Conservation (phyloP, 305 asterid species). For the Plantago lanceolata region DNA sequence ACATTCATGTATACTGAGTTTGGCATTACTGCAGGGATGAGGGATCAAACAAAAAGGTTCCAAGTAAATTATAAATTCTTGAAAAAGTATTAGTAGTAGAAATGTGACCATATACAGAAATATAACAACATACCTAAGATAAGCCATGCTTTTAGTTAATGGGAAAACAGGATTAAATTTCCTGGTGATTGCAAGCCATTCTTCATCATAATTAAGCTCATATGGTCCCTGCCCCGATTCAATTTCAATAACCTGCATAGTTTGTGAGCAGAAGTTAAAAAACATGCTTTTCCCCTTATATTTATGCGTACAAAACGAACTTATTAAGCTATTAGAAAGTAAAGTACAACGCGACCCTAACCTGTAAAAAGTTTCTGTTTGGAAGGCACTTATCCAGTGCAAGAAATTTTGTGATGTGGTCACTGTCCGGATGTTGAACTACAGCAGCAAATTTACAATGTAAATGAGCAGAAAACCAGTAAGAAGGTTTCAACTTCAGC, state of each 20-base stretch:
- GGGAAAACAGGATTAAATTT: constrained; percentile 71
- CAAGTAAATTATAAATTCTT: not conserved
- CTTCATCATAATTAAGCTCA: constrained; percentile 88
- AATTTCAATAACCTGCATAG: constrained; percentile 62
- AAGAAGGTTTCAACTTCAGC: constrained; percentile 69
- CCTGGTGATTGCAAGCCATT: constrained; percentile 84
- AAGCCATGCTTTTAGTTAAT: constrained; percentile 40
- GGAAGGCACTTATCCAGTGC: constrained; percentile 97
- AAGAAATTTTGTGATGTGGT: constrained; percentile 77
- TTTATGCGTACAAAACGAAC: constrained; percentile 14
- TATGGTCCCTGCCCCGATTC: constrained; percentile 76
- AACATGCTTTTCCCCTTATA: no score
- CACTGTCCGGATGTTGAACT: constrained; percentile 72
- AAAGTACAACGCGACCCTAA: constrained; percentile 26
- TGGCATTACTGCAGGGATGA: constrained; percentile 48
- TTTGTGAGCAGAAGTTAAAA: constrained; percentile 17
- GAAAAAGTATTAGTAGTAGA: constrained; percentile 1
- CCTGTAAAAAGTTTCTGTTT: constrained; percentile 76
- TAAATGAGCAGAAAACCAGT: constrained; percentile 95
- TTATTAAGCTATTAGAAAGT: constrained; percentile 12
- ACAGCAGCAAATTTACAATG: constrained; percentile 96
- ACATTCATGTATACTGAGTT: constrained; percentile 50
- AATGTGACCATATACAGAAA: constrained; percentile 3
- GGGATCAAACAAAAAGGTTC: constrained; percentile 16
- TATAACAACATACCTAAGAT: constrained; percentile 52